phyloP scores from a whole-genome alignment of 495 filamentous ascomycete species.

The Podospora anserina region DNA sequence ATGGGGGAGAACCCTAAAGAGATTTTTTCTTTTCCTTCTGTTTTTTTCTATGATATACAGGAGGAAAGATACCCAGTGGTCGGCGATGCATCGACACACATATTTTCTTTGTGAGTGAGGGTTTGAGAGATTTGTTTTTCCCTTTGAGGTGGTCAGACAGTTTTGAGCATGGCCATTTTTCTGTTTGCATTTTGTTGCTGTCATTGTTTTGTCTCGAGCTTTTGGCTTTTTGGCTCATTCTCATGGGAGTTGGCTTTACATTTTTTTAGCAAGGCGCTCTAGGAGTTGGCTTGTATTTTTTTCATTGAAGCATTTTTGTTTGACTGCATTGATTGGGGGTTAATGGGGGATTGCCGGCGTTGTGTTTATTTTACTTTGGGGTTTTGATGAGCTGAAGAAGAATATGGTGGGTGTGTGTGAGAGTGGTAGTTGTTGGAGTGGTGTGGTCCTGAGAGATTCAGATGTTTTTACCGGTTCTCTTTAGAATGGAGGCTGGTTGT shows the following conservation, averaged over 20 bases:
- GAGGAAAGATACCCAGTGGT: slow-evolving; percentile 7
- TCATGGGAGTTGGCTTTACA: not conserved
- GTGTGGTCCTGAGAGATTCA: too few species aligned
- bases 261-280: slow-evolving; percentile 3
- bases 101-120: not conserved
- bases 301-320: not conserved
- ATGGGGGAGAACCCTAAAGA: not conserved
- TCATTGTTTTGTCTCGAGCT: not conserved
- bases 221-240: slow-evolving; percentile 3
- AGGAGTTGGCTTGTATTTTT: not conserved
- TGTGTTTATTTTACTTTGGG: not conserved
- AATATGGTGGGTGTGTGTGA: not conserved
- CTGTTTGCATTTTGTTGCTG: slow-evolving; percentile 1
- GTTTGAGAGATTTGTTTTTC: not conserved
- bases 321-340: not conserved
- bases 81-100: not conserved
- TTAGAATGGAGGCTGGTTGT: not conserved
- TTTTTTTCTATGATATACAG: slow-evolving; percentile 10
- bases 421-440: too few species aligned
- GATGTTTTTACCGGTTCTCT: not conserved
- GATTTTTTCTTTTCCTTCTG: slow-evolving; percentile 5
- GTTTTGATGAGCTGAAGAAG: not conserved
- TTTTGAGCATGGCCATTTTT: not conserved
- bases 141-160: not conserved
- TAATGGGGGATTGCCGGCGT: not conserved